Evolutionary conservation across 108 stramenopile species (phyloP), one percentile per base, ranked within the genome.

Genomic region (Pelagomonas calceolata): DNA sequence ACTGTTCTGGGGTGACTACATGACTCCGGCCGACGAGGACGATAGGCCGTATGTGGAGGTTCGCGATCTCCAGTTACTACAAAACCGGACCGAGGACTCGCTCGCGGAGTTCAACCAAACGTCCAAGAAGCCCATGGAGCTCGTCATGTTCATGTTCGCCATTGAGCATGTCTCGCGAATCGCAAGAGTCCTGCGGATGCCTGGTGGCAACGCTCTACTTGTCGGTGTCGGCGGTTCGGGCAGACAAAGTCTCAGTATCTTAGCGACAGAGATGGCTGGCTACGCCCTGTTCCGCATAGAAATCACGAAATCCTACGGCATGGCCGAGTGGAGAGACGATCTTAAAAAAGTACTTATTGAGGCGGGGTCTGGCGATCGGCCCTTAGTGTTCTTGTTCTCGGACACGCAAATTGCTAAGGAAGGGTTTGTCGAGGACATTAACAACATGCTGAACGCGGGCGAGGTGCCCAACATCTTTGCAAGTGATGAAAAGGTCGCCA

Each of bases 161-260:
- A 68, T 85, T 30, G 51, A 45, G 10, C 86, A 86, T 71, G 72
- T 86, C 29, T 70, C 79, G 21, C 78, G 86, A 0, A 84, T 86
- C 30, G 78, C 80, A n/a, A 77, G 86, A 31, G 76, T 86, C 29
- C 81, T 86, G 30, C 36, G 76, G 32, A 84, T 85, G 67, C 84
- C 84, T 1, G 68, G 86, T 18, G 86, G 86, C 29, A 83, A 84
- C 46, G 86, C 84, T 3, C 67, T 85, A 37, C 77, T 86, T 0
- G 81, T 85, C 18, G 86, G 86, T 21, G 86, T 86, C 43, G 86
- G 86, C 10, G 86, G 85, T 21, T 80, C 82, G 26, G 86, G 86
- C 0, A 45, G 86, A 14, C 83, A 84, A 36, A 76, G 74, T 16
- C 76, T 86, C n/a, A 80, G 82, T 9, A 75, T 83, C 26, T 82